These are phyloP conservation scores for Panus rudis DNA, from an alignment of 768 basidiomycete genomes.

Conservation along the genomic window DNA sequence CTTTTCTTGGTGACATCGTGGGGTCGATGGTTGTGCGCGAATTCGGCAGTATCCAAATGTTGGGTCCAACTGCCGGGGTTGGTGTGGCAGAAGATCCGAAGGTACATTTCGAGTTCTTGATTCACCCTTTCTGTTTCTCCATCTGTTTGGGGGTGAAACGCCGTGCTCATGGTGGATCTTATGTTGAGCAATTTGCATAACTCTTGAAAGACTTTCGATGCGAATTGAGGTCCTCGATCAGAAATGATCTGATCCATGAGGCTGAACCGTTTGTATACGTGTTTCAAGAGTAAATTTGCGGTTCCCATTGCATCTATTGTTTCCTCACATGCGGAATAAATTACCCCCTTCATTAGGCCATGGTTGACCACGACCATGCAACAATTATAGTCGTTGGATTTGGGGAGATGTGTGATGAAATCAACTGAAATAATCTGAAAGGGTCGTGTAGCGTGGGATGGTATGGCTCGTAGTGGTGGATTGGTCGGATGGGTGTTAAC, in stretches of 20 bases:
- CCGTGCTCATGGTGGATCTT: conserved; percentile 17
- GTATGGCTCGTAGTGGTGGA: neutral
- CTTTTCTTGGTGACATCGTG: conserved; percentile 17
- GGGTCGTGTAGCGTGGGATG: conserved; percentile 2
- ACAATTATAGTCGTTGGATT: conserved; percentile 11
- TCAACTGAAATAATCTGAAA: conserved; percentile 20
- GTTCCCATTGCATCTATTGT: conserved; percentile 14
- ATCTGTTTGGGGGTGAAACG: conserved; percentile 32
- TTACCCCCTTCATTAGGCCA: conserved; percentile 22
- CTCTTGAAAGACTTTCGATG: conserved; percentile 22
- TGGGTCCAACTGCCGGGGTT: conserved; percentile 22
- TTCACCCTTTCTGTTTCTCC: conserved; percentile 28
- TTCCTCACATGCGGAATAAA: conserved; percentile 17
- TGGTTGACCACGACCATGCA: conserved; percentile 16
- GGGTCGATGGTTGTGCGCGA: conserved; percentile 23
- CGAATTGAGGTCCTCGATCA: conserved; percentile 7
- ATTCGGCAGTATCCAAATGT: conserved; percentile 21
- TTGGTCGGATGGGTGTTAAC: conserved; percentile 6
- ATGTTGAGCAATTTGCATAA: conserved; percentile 14
- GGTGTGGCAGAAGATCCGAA: conserved; percentile 18
- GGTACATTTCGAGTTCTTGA: conserved; percentile 25
- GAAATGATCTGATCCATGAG: conserved; percentile 5
- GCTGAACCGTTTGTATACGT: conserved; percentile 10
- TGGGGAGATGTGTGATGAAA: conserved; percentile 20
- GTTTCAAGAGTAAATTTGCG: conserved; percentile 7